Evolutionary conservation across 2,329 filamentous ascomycete species (phyloP).

Genomic region (Acrocalymma vagum): DNA sequence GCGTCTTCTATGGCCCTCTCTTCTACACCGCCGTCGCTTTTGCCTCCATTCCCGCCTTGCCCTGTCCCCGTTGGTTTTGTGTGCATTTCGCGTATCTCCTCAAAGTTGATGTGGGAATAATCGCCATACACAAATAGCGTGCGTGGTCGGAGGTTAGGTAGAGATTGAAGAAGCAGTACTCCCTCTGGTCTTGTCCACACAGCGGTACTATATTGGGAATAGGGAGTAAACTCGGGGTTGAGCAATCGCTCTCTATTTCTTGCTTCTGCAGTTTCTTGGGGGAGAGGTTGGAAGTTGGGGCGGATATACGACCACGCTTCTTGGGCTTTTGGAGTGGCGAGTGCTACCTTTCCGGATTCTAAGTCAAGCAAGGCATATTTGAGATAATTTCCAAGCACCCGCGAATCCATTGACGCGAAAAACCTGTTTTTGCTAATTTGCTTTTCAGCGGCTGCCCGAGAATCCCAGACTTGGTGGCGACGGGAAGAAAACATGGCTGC

Average conservation of each 20-base stretch:
- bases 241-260: constrained; percentile 18
- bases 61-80: constrained; percentile 12
- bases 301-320: constrained; percentile 29
- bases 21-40: constrained; percentile 15
- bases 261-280: constrained; percentile 15
- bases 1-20: constrained; percentile 15
- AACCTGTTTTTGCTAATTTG: constrained; percentile 19
- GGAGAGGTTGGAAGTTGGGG: constrained; percentile 14
- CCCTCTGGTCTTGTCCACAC: constrained; percentile 13
- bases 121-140: constrained; percentile 20
- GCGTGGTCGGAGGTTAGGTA: constrained; percentile 16
- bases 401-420: constrained; percentile 21
- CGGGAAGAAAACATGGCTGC: constrained; percentile 19
- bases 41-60: constrained; percentile 21
- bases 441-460: constrained; percentile 16
- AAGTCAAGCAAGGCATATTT: constrained; percentile 14
- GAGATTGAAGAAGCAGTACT: constrained; percentile 4
- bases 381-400: constrained; percentile 15
- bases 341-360: constrained; percentile 9
- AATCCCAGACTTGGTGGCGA: constrained; percentile 22
- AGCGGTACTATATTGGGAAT: constrained; percentile 1
- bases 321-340: constrained; percentile 27
- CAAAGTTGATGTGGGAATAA: constrained; percentile 20
- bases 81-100: constrained; percentile 14
- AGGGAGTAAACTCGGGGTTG: constrained; percentile 14